These are phyloP conservation scores for Candida tallmaniae DNA, from an alignment of 805 yeast species.

Conservation along the genomic window DNA sequence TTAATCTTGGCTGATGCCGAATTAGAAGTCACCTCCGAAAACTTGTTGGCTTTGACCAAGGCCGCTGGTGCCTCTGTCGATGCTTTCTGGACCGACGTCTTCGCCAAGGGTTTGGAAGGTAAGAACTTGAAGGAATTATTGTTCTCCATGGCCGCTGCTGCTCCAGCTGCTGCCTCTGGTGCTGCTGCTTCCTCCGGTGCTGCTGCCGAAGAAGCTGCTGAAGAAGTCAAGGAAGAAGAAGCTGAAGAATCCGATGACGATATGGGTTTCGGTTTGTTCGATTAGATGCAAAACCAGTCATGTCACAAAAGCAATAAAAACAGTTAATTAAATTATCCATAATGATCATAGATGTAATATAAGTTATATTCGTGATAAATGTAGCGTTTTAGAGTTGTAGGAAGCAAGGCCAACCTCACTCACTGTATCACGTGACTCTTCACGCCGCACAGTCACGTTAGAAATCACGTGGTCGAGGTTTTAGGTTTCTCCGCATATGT, in stretches of 20 bases:
- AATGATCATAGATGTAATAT: too few relatives aligned
- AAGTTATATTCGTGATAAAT: too few relatives aligned
- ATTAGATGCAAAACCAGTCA: too few relatives aligned
- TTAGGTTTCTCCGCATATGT: too few relatives aligned
- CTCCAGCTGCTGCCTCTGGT: constrained; percentile 36
- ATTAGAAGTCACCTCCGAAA: constrained; percentile 85
- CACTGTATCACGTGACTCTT: too few relatives aligned
- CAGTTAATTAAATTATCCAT: too few relatives aligned
- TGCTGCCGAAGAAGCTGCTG: constrained; percentile 49
- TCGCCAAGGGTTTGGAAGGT: constrained; percentile 83
- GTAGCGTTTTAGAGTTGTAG: too few relatives aligned
- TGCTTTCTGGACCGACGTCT: constrained; percentile 79
- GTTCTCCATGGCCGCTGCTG: constrained; percentile 48
- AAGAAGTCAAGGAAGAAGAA: constrained; percentile 60
- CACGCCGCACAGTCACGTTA: too few relatives aligned
- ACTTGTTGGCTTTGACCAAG: constrained; percentile 68
- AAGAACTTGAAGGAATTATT: constrained; percentile 79
- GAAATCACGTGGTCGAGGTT: too few relatives aligned
- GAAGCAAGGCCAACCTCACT: too few relatives aligned
- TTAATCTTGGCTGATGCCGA: constrained; percentile 97
- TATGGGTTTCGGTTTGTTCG: constrained; percentile 98
- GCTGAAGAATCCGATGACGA: constrained; percentile 68
- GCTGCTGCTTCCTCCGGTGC: constrained; percentile 31
- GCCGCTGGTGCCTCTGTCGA: constrained; percentile 86
- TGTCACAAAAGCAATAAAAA: too few relatives aligned